A percentile compares a stretch with the other conserved stretches of the same genome.
phyloP scores from a whole-genome alignment of 495 filamentous ascomycete genomes.

The Aspergillus sparsus region DNA sequence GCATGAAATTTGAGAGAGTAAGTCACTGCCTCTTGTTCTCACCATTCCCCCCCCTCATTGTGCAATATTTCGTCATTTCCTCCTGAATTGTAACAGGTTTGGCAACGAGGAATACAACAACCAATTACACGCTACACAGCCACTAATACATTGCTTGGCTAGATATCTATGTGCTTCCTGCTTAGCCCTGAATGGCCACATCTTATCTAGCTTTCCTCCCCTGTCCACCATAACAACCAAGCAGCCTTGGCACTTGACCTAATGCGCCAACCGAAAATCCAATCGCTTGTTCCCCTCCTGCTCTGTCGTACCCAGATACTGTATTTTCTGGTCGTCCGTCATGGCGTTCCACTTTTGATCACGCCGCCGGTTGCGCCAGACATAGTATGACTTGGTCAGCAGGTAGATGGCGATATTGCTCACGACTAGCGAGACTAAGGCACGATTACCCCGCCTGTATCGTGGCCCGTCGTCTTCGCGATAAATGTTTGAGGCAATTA shows the following conservation, averaged over 20 bases:
- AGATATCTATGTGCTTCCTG: background rate
- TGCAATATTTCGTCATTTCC: constrained; percentile 1
- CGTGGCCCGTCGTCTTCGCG: constrained; percentile 56
- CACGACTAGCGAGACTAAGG: constrained; percentile 41
- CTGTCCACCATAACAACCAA: background rate
- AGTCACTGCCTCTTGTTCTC: background rate
- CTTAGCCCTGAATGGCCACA: background rate
- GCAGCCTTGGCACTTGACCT: background rate
- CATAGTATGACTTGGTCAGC: constrained; percentile 38
- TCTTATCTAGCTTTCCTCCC: background rate
- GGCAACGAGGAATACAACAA: background rate
- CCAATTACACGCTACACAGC: background rate
- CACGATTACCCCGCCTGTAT: constrained; percentile 51
- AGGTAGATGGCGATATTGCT: constrained; percentile 44
- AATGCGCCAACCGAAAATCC: constrained; percentile 38
- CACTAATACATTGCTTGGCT: background rate
- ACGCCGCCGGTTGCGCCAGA: constrained; percentile 32
- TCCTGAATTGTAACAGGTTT: background rate
- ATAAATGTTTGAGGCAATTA: constrained; percentile 56
- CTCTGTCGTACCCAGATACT: constrained; percentile 32
- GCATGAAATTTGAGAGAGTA: background rate
- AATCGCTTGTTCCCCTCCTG: constrained; percentile 39
- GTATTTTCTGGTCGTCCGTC: constrained; percentile 28
- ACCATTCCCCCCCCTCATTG: background rate
- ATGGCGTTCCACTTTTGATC: constrained; percentile 39